Conservation (phyloP, 1,284 basidiomycete genomes). For the Microstroma glucosiphilum region DNA sequence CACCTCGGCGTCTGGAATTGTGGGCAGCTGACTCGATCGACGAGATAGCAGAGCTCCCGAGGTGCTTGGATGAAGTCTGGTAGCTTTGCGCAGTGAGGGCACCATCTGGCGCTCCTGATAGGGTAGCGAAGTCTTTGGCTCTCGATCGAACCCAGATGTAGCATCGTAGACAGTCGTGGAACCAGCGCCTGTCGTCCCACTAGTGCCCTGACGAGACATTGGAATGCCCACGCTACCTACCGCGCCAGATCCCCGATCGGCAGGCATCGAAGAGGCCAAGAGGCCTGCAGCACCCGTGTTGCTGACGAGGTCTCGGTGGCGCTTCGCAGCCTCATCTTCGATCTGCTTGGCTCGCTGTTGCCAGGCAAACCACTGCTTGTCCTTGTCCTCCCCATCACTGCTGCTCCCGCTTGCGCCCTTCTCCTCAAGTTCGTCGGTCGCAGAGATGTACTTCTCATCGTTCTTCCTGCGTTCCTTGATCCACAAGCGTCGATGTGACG, state of each 20-base stretch:
- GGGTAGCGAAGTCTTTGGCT: conserved; percentile 48
- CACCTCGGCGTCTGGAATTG: conserved; percentile 14
- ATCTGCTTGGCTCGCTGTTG: conserved; percentile 29
- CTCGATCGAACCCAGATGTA: conserved; percentile 35
- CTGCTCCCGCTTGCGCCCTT: conserved; percentile 10
- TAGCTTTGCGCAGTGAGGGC: conserved; percentile 40
- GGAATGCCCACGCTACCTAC: background rate
- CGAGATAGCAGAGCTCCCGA: background rate
- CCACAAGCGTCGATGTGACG: conserved; percentile 39
- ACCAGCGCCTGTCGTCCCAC: background rate
- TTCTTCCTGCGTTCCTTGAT: conserved; percentile 22
- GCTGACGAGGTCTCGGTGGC: background rate
- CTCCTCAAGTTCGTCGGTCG: conserved; percentile 25
- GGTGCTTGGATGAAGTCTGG: conserved; percentile 1
- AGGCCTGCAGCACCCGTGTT: background rate
- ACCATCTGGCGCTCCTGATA: conserved; percentile 47
- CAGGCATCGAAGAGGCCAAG: background rate
- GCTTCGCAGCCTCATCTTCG: conserved; percentile 24
- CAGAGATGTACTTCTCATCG: conserved; percentile 11
- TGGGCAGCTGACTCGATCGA: conserved; percentile 6
- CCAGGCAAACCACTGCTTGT: conserved; percentile 3
- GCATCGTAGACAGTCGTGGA: conserved; percentile 15
- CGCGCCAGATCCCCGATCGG: background rate
- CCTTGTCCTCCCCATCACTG: background rate
- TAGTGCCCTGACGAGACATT: background rate